Evolutionary conservation across 1,139 yeast species (phyloP).

Genomic region (Pichia sp.): DNA sequence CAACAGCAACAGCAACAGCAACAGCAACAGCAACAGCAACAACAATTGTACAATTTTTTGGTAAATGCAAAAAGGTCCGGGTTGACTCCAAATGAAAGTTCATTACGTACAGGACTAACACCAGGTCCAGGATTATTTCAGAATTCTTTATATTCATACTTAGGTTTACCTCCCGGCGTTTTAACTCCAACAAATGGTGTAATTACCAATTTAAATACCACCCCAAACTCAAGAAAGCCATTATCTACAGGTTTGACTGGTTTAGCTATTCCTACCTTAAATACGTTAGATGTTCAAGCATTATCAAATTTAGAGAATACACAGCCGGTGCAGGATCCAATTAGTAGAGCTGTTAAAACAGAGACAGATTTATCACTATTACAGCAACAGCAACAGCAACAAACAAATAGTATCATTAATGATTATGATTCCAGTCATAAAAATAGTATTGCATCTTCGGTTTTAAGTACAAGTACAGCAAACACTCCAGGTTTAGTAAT

Average conservation of each 20-base stretch:
- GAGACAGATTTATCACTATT: not conserved
- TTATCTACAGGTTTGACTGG: constrained; percentile 7
- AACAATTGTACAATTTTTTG: constrained; percentile 24
- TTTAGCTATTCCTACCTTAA: constrained; percentile 4
- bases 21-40: constrained; percentile 18
- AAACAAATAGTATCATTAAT: not conserved
- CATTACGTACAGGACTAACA: constrained; percentile 60
- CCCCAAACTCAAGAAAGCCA: not conserved
- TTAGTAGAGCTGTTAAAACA: too few relatives aligned
- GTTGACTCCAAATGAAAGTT: constrained; percentile 64
- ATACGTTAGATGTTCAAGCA: not conserved
- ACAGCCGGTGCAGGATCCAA: too few relatives aligned
- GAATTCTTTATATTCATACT: constrained; percentile 12
- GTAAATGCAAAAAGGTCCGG: constrained; percentile 41
- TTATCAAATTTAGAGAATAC: not conserved
- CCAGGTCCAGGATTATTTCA: constrained; percentile 33
- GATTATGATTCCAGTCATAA: not conserved
- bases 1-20: constrained; percentile 29
- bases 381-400: not conserved
- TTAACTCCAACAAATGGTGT: constrained; percentile 8
- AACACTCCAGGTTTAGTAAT: constrained; percentile 5
- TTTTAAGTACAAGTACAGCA: not conserved
- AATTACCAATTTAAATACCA: not conserved
- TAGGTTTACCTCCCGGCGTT: constrained; percentile 8
- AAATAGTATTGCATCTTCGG: constrained; percentile 1